phyloP scores from a whole-genome alignment of 1,139 yeast genomes.

The Pichia sp. region DNA sequence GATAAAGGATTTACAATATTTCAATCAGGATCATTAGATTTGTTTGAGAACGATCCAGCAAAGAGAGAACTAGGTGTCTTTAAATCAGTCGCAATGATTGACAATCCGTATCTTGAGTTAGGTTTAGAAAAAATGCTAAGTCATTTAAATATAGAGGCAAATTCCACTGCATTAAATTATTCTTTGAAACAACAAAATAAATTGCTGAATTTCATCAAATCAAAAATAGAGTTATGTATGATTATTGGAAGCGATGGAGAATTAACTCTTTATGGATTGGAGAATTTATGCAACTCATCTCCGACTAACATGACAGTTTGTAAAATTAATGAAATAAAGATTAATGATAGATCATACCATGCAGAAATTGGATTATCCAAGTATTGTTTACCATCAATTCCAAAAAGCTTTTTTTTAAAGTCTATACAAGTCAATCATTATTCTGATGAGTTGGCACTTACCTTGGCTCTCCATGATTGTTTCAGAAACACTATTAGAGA shows the following conservation, averaged over 20 bases:
- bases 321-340: conserved; percentile 9
- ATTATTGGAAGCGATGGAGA: conserved; percentile 42
- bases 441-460: conserved; percentile 28
- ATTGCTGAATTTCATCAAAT: conserved; percentile 25
- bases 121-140: conserved; percentile 33
- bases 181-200: conserved; percentile 19
- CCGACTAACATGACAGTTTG: conserved; percentile 28
- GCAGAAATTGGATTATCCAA: conserved; percentile 18
- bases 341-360: conserved; percentile 10
- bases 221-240: conserved; percentile 50
- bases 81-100: conserved; percentile 49
- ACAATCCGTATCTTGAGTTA: conserved; percentile 44
- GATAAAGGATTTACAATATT: conserved; percentile 53
- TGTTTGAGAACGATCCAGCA: conserved; percentile 28
- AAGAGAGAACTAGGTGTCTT: conserved; percentile 20
- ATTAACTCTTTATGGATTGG: conserved; percentile 43
- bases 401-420: conserved; percentile 7
- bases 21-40: conserved; percentile 52
- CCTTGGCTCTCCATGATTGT: conserved; percentile 45
- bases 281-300: conserved; percentile 45
- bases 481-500: conserved; percentile 43
- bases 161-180: conserved; percentile 13
- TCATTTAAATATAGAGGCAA: conserved; percentile 15
- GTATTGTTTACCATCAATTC: conserved; percentile 27
- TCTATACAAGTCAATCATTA: conserved; percentile 17